phyloP scores from a whole-genome alignment of 805 yeast species.

The Zygosaccharomyces siamensis region DNA sequence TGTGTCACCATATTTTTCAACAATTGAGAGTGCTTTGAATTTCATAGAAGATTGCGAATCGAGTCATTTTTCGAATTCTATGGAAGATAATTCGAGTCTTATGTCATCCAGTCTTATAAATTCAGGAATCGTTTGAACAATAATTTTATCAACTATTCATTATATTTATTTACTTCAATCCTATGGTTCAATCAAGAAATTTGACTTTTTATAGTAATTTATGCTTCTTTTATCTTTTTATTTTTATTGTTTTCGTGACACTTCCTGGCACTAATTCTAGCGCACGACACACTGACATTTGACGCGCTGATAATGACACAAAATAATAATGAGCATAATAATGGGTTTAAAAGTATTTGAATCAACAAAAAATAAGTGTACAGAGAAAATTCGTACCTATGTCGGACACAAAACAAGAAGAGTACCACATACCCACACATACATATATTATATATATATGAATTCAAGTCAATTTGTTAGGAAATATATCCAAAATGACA shows the following conservation, averaged over 20 bases:
- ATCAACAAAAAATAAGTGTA: background rate
- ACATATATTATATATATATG: no score
- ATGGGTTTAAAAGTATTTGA: background rate
- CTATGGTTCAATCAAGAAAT: no score
- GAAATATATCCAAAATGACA: no score
- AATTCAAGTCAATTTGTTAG: no score
- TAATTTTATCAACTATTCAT: background rate
- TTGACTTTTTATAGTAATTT: no score
- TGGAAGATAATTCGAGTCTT: conserved; percentile 12
- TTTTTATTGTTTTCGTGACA: background rate
- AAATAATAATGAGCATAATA: background rate
- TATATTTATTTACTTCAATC: background rate
- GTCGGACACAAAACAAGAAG: background rate
- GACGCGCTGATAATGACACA: background rate
- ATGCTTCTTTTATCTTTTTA: background rate
- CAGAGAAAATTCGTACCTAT: no score
- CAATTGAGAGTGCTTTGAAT: conserved; percentile 54
- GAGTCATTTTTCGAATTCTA: conserved; percentile 4
- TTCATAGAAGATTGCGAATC: conserved; percentile 38
- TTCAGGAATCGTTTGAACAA: conserved; percentile 12
- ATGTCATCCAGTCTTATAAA: conserved; percentile 13
- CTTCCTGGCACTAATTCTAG: background rate
- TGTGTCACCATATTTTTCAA: conserved; percentile 42
- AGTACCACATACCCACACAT: no score
- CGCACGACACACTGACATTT: background rate